These are phyloP conservation scores for Xerocomellus amylosporus DNA, from an alignment of 768 basidiomycete species.

Conservation along the genomic window DNA sequence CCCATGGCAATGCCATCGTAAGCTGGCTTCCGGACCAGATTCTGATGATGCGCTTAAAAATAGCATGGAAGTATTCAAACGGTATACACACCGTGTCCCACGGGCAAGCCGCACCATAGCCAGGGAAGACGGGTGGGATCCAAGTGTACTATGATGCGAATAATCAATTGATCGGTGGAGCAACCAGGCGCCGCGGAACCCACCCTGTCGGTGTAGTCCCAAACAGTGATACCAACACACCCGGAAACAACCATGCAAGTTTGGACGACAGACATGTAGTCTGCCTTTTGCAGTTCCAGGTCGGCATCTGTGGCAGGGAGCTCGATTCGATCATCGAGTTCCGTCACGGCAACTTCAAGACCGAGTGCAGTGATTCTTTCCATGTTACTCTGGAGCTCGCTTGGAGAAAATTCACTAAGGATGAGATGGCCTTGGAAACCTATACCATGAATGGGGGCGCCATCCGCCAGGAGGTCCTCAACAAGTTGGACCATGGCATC, in stretches of 20 bases:
- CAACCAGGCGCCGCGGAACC: slow-evolving; percentile 1
- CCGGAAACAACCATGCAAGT: slow-evolving; percentile 45
- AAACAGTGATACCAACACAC: slow-evolving; percentile 40
- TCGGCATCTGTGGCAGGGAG: slow-evolving; percentile 46
- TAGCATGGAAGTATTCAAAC: not conserved
- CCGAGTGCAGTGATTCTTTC: slow-evolving; percentile 56
- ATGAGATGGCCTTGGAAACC: slow-evolving; percentile 62
- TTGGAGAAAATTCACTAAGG: slow-evolving; percentile 51
- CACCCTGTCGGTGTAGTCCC: slow-evolving; percentile 42
- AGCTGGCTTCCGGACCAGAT: slow-evolving; percentile 15
- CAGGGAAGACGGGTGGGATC: slow-evolving; percentile 6
- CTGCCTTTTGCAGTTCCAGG: slow-evolving; percentile 52
- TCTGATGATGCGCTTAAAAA: not conserved
- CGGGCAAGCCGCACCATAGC: slow-evolving; percentile 16
- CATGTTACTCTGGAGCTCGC: slow-evolving; percentile 45
- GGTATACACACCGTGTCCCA: slow-evolving; percentile 14
- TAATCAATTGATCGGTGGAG: slow-evolving; percentile 15
- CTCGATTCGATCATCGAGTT: slow-evolving; percentile 63
- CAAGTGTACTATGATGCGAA: slow-evolving; percentile 14
- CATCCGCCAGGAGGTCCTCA: slow-evolving; percentile 42
- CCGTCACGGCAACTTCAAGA: slow-evolving; percentile 66
- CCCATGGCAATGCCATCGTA: slow-evolving; percentile 12
- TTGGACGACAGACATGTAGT: slow-evolving; percentile 55
- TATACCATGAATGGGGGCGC: slow-evolving; percentile 57
- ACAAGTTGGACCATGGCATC: slow-evolving; percentile 55